Evolutionary conservation across 202 grass and related monocot genomes (phyloP).

Genomic region (Dendrocalamus latiflorus): DNA sequence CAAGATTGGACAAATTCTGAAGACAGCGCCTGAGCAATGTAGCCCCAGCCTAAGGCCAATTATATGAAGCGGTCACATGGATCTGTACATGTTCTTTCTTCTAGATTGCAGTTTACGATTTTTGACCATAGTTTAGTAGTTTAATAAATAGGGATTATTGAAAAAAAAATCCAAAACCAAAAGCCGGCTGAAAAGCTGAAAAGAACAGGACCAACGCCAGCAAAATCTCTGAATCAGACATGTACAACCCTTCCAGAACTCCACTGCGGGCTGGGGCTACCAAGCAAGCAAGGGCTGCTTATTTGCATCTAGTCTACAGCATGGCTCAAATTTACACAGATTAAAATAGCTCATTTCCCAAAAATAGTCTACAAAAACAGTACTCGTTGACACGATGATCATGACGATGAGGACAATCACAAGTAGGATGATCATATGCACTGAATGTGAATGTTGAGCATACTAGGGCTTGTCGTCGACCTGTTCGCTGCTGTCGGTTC

Average conservation of each 20-base stretch:
- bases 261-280: constrained; percentile 5
- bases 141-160: too few species aligned
- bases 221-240: constrained; percentile 38
- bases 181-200: too few species aligned
- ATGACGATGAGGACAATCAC: neutral
- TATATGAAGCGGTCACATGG: constrained; percentile 31
- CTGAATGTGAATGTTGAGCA: neutral
- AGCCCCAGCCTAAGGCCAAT: constrained; percentile 21
- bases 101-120: too few species aligned
- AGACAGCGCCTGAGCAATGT: constrained; percentile 18
- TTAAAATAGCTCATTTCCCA: constrained; percentile 12
- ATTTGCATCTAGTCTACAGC: constrained; percentile 31
- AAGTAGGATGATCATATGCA: constrained; percentile 4
- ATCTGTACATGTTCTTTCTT: too few species aligned
- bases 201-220: too few species aligned
- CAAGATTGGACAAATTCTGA: neutral
- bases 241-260: constrained; percentile 35
- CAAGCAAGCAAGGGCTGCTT: constrained; percentile 20
- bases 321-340: constrained; percentile 31
- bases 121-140: too few species aligned
- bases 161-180: too few species aligned
- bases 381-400: neutral
- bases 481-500: constrained; percentile 51
- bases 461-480: constrained; percentile 59
- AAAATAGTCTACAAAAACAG: constrained; percentile 52